A percentile compares a stretch with the other conserved stretches of the same genome.
Evolutionary conservation across 441 rosid genomes (phyloP).

Genomic region (Populus hybrid): DNA sequence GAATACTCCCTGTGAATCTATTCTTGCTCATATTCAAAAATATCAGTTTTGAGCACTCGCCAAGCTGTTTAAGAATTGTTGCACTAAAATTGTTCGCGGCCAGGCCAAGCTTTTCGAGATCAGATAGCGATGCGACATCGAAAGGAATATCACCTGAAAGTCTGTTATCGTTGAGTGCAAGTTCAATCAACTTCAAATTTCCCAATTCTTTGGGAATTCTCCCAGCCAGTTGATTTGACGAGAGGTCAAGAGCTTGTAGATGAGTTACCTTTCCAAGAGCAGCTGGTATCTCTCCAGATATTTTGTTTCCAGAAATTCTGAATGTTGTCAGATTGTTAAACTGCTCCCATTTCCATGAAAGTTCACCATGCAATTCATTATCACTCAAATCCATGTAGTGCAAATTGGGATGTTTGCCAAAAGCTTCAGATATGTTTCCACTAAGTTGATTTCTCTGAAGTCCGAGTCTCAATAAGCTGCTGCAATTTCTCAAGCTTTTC

Average conservation of each 20-base stretch:
- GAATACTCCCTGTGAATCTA: background rate
- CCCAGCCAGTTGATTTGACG: background rate
- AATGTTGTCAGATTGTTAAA: slow-evolving; percentile 13
- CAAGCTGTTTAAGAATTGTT: background rate
- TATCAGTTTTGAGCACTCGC: background rate
- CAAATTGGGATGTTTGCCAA: slow-evolving; percentile 22
- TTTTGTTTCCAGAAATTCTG: background rate
- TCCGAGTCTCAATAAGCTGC: slow-evolving; percentile 10
- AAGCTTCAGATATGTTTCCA: slow-evolving; percentile 25
- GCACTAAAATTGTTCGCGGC: background rate
- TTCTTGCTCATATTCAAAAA: background rate
- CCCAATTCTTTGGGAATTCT: slow-evolving; percentile 20
- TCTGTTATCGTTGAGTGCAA: background rate
- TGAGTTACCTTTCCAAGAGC: background rate
- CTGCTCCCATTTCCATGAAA: slow-evolving; percentile 16
- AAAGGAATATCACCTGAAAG: background rate
- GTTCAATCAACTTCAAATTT: background rate
- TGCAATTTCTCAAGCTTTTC: slow-evolving; percentile 23
- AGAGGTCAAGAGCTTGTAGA: background rate
- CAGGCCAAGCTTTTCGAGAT: background rate
- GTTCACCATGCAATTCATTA: slow-evolving; percentile 23
- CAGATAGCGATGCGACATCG: background rate
- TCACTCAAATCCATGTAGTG: slow-evolving; percentile 19
- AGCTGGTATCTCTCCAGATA: background rate
- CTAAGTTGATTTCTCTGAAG: slow-evolving; percentile 17